Percentiles rank a stretch among this genome's conserved stretches.
Conservation (phyloP, 2,329 filamentous ascomycete species). For the Pseudogymnoascus sp. region DNA sequence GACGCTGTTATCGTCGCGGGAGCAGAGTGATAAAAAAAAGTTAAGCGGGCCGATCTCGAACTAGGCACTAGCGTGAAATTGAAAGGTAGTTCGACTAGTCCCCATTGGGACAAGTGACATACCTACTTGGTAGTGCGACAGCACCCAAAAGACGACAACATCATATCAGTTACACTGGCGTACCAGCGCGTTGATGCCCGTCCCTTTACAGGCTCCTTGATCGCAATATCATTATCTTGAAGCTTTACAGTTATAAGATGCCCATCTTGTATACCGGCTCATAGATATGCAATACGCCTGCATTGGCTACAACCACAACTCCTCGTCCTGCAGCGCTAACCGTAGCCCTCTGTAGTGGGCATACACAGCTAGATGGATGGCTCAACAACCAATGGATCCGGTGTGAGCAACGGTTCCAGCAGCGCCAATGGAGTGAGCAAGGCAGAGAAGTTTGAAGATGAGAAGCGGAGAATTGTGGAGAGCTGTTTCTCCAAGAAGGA, state of each 20-base stretch:
- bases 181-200: constrained; percentile 3
- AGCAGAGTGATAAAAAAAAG: constrained; percentile 7
- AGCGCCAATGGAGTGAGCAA: constrained; percentile 16
- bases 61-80: background rate
- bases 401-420: constrained; percentile 24
- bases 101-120: background rate
- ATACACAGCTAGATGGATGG: constrained; percentile 29
- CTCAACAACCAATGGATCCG: constrained; percentile 27
- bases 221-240: constrained; percentile 1
- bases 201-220: background rate
- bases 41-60: constrained; percentile 6
- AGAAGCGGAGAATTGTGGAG: constrained; percentile 88
- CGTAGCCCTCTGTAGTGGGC: background rate
- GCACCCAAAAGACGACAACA: constrained; percentile 1
- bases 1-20: constrained; percentile 2
- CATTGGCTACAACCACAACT: background rate
- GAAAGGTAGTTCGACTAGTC: background rate
- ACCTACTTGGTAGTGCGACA: constrained; percentile 9
- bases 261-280: background rate
- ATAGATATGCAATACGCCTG: constrained; percentile 9
- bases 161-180: constrained; percentile 7
- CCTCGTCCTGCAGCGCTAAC: background rate
- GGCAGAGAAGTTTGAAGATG: constrained; percentile 86
- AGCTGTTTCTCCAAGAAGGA: constrained; percentile 92
- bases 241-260: constrained; percentile 4